Evolutionary conservation across 2,329 filamentous ascomycete species (phyloP).

Genomic region (Didymella sp.): DNA sequence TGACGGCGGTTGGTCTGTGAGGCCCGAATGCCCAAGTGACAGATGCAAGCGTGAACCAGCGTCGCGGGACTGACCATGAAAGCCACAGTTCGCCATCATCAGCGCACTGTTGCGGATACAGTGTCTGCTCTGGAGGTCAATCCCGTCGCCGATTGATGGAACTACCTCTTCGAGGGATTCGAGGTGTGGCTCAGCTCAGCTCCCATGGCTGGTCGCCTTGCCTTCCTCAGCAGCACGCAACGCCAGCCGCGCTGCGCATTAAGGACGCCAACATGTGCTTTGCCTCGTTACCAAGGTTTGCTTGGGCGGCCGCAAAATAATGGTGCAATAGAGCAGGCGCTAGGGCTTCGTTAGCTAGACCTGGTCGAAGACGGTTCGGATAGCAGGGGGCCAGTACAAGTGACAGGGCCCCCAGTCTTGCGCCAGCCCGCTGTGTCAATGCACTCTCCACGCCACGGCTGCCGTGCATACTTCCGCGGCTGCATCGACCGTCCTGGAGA

Average conservation of each 20-base stretch:
- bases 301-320: constrained; percentile 35
- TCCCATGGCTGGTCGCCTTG: constrained; percentile 11
- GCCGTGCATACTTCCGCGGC: constrained; percentile 47
- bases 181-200: constrained; percentile 2
- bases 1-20: constrained; percentile 31
- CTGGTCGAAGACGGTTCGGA: constrained; percentile 37
- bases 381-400: constrained; percentile 32
- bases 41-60: constrained; percentile 43
- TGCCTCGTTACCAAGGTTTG: constrained; percentile 32
- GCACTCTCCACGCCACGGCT: constrained; percentile 34
- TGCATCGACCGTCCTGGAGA: constrained; percentile 44
- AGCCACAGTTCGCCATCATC: constrained; percentile 42
- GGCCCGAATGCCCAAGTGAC: constrained; percentile 43
- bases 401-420: constrained; percentile 38
- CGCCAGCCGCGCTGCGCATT: constrained; percentile 26
- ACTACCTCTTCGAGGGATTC: not conserved
- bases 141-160: constrained; percentile 6
- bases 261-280: constrained; percentile 29
- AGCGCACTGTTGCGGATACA: constrained; percentile 16
- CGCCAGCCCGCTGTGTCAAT: constrained; percentile 30
- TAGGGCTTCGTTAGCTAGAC: constrained; percentile 32
- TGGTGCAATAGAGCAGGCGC: constrained; percentile 34
- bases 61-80: constrained; percentile 38
- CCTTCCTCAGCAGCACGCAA: constrained; percentile 20
- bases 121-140: constrained; percentile 18